Conservation (phyloP, 2,329 filamentous ascomycete species). For the Xylaria arbuscula region DNA sequence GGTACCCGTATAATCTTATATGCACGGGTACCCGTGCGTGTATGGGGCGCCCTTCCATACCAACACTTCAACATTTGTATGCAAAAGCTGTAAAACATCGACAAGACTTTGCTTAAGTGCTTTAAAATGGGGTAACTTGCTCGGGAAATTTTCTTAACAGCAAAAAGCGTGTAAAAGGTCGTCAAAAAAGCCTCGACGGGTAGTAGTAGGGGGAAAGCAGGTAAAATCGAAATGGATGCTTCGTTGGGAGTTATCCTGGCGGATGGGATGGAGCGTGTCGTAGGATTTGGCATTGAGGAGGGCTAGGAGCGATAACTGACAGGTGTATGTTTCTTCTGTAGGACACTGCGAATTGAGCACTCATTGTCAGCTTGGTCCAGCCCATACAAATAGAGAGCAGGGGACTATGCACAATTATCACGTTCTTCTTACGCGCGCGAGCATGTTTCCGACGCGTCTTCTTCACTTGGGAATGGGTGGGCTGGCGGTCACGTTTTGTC, state of each 20-base stretch:
- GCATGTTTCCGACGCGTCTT: neutral
- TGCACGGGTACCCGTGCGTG: too few species aligned
- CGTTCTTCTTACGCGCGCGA: neutral
- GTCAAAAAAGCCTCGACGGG: conserved; percentile 20
- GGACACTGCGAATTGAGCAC: conserved; percentile 23
- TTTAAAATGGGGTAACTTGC: neutral
- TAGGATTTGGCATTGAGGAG: conserved; percentile 29
- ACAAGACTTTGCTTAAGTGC: too few species aligned
- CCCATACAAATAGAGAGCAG: neutral
- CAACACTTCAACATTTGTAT: too few species aligned
- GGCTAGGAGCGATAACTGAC: conserved; percentile 28
- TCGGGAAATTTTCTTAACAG: neutral
- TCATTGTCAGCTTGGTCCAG: neutral
- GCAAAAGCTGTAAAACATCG: too few species aligned
- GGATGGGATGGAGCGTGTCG: conserved; percentile 28
- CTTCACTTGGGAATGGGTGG: neutral
- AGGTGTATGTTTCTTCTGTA: conserved; percentile 26
- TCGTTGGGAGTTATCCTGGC: conserved; percentile 28
- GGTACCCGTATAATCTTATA: too few species aligned
- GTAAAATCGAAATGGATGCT: conserved; percentile 24
- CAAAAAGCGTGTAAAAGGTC: conserved; percentile 19
- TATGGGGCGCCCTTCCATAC: too few species aligned
- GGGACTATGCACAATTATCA: conserved; percentile 23
- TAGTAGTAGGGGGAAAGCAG: conserved; percentile 11
- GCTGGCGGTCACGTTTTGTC: neutral